These are phyloP conservation scores for Carex parvula DNA, from an alignment of 176 grass and related monocot species.

Conservation along the genomic window DNA sequence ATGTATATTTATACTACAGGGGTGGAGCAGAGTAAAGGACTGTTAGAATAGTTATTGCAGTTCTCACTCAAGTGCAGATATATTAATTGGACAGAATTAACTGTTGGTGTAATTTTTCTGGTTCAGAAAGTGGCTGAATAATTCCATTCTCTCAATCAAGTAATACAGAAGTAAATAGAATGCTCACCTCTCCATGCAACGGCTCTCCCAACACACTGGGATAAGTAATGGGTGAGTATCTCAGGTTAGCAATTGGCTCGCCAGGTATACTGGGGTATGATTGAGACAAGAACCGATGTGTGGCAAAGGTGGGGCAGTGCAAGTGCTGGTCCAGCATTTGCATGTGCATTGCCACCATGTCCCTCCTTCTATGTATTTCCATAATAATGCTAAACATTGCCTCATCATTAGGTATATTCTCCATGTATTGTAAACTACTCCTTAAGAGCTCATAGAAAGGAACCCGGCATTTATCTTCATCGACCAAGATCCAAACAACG, in stretches of 20 bases:
- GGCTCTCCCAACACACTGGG: slow-evolving; percentile 94
- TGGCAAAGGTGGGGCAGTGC: slow-evolving; percentile 93
- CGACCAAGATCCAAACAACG: slow-evolving; percentile 85
- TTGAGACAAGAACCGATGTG: slow-evolving; percentile 90
- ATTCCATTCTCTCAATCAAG: not conserved
- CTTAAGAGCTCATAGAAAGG: slow-evolving; percentile 95
- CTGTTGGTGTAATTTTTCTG: not conserved
- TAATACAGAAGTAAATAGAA: slow-evolving; percentile 12
- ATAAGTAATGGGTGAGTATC: slow-evolving; percentile 97
- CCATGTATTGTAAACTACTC: slow-evolving; percentile 75
- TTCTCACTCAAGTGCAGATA: not conserved
- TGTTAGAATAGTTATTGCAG: not conserved
- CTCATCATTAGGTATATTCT: slow-evolving; percentile 96
- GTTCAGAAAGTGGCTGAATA: not conserved
- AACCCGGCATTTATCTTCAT: slow-evolving; percentile 76
- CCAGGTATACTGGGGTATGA: slow-evolving; percentile 80
- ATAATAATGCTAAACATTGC: slow-evolving; percentile 87
- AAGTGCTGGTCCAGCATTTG: slow-evolving; percentile 98
- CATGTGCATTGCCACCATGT: slow-evolving; percentile 99
- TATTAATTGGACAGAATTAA: not conserved
- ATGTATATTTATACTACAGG: not conserved
- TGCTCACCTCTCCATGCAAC: slow-evolving; percentile 85
- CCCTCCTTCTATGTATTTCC: slow-evolving; percentile 95
- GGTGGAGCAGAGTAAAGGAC: not conserved
- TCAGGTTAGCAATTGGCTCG: slow-evolving; percentile 79